Base-by-base conservation (phyloP, 768 basidiomycete genomes). In the Dentipellis fragilis region DNA sequence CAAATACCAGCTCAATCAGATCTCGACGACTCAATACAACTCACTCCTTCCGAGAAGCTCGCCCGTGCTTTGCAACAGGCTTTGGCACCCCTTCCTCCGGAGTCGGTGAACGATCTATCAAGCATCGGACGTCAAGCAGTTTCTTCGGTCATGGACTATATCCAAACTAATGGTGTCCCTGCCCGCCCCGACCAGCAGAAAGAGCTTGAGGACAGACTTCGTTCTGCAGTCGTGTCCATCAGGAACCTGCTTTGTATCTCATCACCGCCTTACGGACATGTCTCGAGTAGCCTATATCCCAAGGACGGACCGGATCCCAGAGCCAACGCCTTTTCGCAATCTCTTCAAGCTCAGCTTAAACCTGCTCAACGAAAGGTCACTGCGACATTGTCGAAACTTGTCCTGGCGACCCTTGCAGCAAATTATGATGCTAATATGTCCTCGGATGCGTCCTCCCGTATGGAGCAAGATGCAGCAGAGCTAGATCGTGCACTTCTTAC, bases 361-460 rank as follows among this genome's bases (percentile, higher is more conserved):
- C 85, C 86, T 7, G 82, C 83, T 0, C 90, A 91, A 56, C 77
- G 89, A 52, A 90, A 89, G 63, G 86, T 95, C 35, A 90, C 91
- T 2, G 89, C 91, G 8, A 92, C 91, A 0, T 73, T 95, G 9
- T 93, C 90, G 17, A 87, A 93, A 66, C 75, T 97, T 29, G 89
- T 95, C 34, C 80, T 96, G 2, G 90, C 88, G 8, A 84, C 90
- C n/a, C 85, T 95, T 50, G 92, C 93, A 0, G 85, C 90, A 71
- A 83, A 87, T 63, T 89, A 88, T 58, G 85, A 90, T 63, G 84
- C 86, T 0, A 84, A 82, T 14, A 77, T 80, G 1, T 74, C 80
- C 21, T 68, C 81, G 4, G 83, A 87, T 58, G 86, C 85, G 12
- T 74, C 83, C 1, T 79, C 75, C 59, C 81, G 88, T 39, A 86